Evolutionary conservation across 2,329 filamentous ascomycete genomes (phyloP).

Genomic region (Aspergillus eucalypticola): DNA sequence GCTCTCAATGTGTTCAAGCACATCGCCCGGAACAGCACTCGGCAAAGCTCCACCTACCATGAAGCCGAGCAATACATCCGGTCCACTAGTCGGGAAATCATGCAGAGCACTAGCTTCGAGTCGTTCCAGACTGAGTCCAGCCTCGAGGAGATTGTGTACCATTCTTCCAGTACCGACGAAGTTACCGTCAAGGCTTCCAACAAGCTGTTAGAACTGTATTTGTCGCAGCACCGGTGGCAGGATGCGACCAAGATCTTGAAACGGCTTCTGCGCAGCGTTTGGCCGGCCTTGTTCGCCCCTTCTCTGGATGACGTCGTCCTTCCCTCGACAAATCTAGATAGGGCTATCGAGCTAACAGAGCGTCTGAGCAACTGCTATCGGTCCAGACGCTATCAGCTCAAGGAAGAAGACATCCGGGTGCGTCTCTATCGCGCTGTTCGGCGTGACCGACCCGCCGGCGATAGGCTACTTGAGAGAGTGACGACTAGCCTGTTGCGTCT

Average conservation of each 20-base stretch:
- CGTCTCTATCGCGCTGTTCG: slow-evolving; percentile 39
- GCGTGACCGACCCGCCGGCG: slow-evolving; percentile 28
- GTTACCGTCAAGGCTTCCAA: slow-evolving; percentile 44
- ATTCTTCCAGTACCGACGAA: slow-evolving; percentile 43
- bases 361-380: slow-evolving; percentile 49
- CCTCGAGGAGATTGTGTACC: slow-evolving; percentile 47
- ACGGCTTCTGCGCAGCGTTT: slow-evolving; percentile 47
- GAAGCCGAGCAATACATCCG: slow-evolving; percentile 49
- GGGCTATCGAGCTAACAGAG: slow-evolving; percentile 50
- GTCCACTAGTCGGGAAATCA: slow-evolving; percentile 44
- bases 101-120: slow-evolving; percentile 33
- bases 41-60: slow-evolving; percentile 34
- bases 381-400: slow-evolving; percentile 32
- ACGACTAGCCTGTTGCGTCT: slow-evolving; percentile 32
- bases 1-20: slow-evolving; percentile 52
- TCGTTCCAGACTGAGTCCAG: slow-evolving; percentile 44
- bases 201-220: slow-evolving; percentile 44
- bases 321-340: slow-evolving; percentile 44
- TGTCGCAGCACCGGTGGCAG: slow-evolving; percentile 49
- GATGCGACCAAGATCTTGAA: slow-evolving; percentile 51
- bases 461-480: slow-evolving; percentile 30
- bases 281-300: slow-evolving; percentile 49
- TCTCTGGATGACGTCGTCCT: slow-evolving; percentile 48
- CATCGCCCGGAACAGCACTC: slow-evolving; percentile 37
- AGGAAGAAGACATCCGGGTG: slow-evolving; percentile 38